Percentiles rank a stretch among this genome's conserved stretches.
These are phyloP conservation scores for Penicillium sp. DNA, from an alignment of 2,329 filamentous ascomycete species.

Conservation along the genomic window DNA sequence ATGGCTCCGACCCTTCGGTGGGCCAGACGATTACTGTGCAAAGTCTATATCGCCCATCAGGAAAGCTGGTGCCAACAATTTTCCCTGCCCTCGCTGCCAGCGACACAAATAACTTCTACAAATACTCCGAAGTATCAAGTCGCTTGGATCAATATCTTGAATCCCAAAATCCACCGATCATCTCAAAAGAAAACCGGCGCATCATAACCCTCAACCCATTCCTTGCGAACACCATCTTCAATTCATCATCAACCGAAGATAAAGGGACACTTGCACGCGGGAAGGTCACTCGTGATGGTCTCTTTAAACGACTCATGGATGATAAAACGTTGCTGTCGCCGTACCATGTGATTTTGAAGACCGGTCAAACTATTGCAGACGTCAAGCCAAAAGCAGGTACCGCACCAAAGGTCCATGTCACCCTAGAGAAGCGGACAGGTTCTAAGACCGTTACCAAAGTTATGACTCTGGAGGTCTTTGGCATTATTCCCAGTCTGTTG, in stretches of 20 bases:
- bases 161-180: conserved; percentile 51
- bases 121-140: conserved; percentile 57
- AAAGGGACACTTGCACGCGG: conserved; percentile 57
- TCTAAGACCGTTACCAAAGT: conserved; percentile 66
- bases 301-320: conserved; percentile 59
- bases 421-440: conserved; percentile 62
- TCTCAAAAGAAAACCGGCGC: conserved; percentile 59
- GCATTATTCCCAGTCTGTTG: conserved; percentile 58
- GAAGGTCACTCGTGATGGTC: conserved; percentile 57
- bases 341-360: conserved; percentile 56
- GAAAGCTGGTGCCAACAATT: conserved; percentile 57
- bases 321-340: conserved; percentile 49
- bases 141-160: conserved; percentile 59
- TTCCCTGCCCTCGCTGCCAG: conserved; percentile 46
- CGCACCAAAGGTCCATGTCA: conserved; percentile 59
- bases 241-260: conserved; percentile 53
- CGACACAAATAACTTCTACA: conserved; percentile 57
- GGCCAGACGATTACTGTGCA: conserved; percentile 48
- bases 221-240: conserved; percentile 61
- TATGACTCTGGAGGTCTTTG: conserved; percentile 60
- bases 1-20: conserved; percentile 41
- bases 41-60: conserved; percentile 56
- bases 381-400: conserved; percentile 62
- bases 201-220: conserved; percentile 62
- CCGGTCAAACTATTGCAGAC: conserved; percentile 38